These are phyloP conservation scores for Schwanniomyces polymorphus DNA, from an alignment of 805 yeast species.

Conservation along the genomic window DNA sequence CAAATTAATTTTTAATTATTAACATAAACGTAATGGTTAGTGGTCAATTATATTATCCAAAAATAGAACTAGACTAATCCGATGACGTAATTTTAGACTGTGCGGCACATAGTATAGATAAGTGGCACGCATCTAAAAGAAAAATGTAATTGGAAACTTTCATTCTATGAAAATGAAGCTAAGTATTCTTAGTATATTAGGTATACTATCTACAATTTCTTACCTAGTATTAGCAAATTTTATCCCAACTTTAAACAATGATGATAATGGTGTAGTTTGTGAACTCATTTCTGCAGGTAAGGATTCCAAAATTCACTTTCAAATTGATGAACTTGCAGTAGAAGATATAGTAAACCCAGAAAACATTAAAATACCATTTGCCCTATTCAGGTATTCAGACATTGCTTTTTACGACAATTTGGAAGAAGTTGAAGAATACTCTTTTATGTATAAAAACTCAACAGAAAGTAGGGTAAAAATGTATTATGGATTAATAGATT, in stretches of 20 bases:
- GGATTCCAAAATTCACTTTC: background rate
- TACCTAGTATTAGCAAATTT: no score
- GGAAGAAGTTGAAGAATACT: slow-evolving; percentile 14
- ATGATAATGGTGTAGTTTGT: background rate
- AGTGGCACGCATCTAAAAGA: no score
- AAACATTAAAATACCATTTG: slow-evolving; percentile 18
- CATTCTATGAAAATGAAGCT: no score
- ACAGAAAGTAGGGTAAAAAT: slow-evolving; percentile 3
- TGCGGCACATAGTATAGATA: no score
- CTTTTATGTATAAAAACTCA: slow-evolving; percentile 3
- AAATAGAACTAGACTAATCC: no score
- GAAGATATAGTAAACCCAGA: background rate
- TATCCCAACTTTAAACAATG: background rate
- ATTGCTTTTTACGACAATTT: slow-evolving; percentile 17
- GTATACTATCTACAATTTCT: no score
- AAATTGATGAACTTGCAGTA: background rate
- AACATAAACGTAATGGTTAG: no score
- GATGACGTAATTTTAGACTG: no score
- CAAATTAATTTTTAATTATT: no score
- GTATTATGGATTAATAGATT: slow-evolving; percentile 10
- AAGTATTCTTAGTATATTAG: no score
- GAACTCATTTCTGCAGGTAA: background rate
- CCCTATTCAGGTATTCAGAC: slow-evolving; percentile 24
- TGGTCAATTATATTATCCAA: no score
- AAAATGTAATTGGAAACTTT: no score